Evolutionary conservation across 352 stramenopile species (phyloP).

Genomic region (Globisporangium alternatum): DNA sequence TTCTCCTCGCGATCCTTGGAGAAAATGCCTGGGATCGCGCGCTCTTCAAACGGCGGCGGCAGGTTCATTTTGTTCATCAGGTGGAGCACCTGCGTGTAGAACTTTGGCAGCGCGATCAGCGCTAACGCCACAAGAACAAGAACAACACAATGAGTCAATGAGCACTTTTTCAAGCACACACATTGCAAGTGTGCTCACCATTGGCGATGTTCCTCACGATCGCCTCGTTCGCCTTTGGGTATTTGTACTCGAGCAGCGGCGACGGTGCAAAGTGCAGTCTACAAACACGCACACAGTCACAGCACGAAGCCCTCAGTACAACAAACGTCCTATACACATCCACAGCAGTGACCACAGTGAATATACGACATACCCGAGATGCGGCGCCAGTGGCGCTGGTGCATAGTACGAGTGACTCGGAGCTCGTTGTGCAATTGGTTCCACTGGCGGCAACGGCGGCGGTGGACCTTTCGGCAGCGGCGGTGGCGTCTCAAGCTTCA

Average conservation of each 20-base stretch:
- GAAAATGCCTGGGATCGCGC: constrained; percentile 69
- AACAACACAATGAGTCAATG: neutral
- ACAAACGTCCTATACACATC: neutral
- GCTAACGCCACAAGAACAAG: constrained; percentile 29
- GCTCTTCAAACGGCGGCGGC: constrained; percentile 68
- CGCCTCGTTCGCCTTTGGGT: constrained; percentile 68
- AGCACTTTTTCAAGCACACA: neutral
- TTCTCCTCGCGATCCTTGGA: constrained; percentile 23
- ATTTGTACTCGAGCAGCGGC: constrained; percentile 85
- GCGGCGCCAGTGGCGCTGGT: constrained; percentile 56
- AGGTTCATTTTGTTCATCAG: constrained; percentile 93
- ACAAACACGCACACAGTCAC: neutral
- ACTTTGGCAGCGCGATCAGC: constrained; percentile 78
- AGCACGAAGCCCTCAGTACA: neutral
- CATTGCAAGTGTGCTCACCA: constrained; percentile 30
- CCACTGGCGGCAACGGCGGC: constrained; percentile 25
- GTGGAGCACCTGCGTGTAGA: constrained; percentile 90
- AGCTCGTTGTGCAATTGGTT: neutral
- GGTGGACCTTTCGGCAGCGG: constrained; percentile 31
- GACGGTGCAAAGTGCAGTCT: constrained; percentile 86
- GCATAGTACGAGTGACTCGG: constrained; percentile 14
- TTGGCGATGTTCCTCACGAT: constrained; percentile 88
- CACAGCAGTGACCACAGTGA: neutral
- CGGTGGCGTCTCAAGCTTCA: constrained; percentile 14
- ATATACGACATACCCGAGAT: constrained; percentile 52